Evolutionary conservation across 352 stramenopile species (phyloP), one percentile per base, ranked within the genome.

Genomic region (Saprolegnia parasitica): DNA sequence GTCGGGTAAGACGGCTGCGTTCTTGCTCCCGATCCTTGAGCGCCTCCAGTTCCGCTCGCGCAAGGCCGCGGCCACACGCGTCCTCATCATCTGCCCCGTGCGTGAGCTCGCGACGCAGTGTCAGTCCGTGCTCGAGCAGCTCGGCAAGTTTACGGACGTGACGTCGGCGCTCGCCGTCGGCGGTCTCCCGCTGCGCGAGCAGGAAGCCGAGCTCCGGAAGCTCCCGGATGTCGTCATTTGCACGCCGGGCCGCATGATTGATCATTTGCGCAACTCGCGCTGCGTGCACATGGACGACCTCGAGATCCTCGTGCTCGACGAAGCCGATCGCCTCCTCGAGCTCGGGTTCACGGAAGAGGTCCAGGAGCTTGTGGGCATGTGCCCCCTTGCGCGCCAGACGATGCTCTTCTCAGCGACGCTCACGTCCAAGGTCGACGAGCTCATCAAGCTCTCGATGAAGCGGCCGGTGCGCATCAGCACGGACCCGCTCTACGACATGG

Each of bases 371-470:
- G 83, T 99, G 58, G 95, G 97, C 58, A 89, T 98, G 68, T 99
- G 93, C 68, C 97, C 97, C 9, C 75, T 90, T 29, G 86, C 94
- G 57, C 84, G 97, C 20, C 97, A 99, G 78, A 99, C 97, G 18
- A 90, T 99, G 79, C 77, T 99, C 1, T 99, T 99, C 78, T 99
- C 96, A 56, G 98, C 98, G 20, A 99, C 98, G 20, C 88, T 99
- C 78, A 98, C 96, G 47, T 98, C 96, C 18, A 98, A 98, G 76
- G 84, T 99, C 2, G 95, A 99, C 72, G 93, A 98, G 68, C 81
- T 99, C 20, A 96, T 98, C 72, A 91, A 94, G 39, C 72, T 99
- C 40, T 98, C 95, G 55, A 89, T 99, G 79, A 98, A 99, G 75
- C 87, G 91, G 6, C 96, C 97, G 4, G 93, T 99, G 45, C 87